Percentiles rank a stretch among this genome's conserved stretches.
phyloP scores from a whole-genome alignment of 257 asterid genomes.

The Solanum sejunctum region DNA sequence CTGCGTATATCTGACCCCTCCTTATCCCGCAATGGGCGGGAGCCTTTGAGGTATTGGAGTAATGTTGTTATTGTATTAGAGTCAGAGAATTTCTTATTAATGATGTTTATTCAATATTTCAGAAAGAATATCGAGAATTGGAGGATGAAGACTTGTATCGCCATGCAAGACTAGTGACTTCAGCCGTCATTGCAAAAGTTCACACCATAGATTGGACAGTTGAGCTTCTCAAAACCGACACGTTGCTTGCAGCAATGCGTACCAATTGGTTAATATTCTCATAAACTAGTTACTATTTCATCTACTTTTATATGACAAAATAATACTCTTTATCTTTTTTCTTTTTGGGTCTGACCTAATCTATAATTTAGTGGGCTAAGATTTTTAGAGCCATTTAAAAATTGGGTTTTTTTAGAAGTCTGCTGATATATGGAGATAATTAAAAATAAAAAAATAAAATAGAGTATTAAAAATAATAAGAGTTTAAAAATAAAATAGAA shows the following conservation, averaged over 20 bases:
- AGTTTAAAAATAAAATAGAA: too few relatives aligned
- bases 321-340: background rate
- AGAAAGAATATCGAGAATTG: constrained; percentile 33
- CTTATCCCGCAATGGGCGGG: too few relatives aligned
- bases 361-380: too few relatives aligned
- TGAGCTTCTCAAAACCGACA: constrained; percentile 24
- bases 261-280: constrained; percentile 27
- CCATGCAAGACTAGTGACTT: constrained; percentile 46
- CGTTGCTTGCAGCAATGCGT: constrained; percentile 36
- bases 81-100: background rate
- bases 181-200: constrained; percentile 55
- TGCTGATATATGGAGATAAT: too few relatives aligned
- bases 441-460: too few relatives aligned
- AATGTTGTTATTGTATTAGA: too few relatives aligned
- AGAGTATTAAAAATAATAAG: too few relatives aligned
- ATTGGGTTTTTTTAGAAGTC: rapidly evolving
- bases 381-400: too few relatives aligned
- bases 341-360: too few relatives aligned
- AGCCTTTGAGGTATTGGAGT: too few relatives aligned
- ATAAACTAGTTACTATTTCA: background rate
- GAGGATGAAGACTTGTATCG: constrained; percentile 38
- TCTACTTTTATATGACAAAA: background rate
- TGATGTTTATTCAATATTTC: background rate
- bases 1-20: too few relatives aligned
- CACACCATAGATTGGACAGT: constrained; percentile 44